Evolutionary conservation across 2,329 filamentous ascomycete genomes (phyloP).

Genomic region (Fusarium sp.): DNA sequence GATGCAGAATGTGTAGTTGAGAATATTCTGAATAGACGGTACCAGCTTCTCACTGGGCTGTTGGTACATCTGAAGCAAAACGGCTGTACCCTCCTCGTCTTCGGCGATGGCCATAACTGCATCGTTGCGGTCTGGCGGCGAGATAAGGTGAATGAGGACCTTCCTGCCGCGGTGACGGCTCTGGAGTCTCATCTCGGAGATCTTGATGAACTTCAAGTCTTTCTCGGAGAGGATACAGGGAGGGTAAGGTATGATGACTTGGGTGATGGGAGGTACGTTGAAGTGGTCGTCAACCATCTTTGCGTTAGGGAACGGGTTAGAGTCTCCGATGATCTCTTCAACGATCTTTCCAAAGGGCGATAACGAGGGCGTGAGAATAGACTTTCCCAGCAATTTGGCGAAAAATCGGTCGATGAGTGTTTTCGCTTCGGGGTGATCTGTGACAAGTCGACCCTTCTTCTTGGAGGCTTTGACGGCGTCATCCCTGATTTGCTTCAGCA

Average conservation of each 20-base stretch:
- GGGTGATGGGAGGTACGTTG: background rate
- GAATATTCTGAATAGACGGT: background rate
- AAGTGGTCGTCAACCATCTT: background rate
- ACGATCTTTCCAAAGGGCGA: background rate
- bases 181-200: background rate
- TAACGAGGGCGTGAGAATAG: background rate
- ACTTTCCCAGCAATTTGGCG: background rate
- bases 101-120: background rate
- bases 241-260: conserved; percentile 6
- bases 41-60: background rate
- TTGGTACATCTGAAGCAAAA: conserved; percentile 1
- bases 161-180: background rate
- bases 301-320: background rate
- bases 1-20: background rate
- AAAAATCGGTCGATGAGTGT: background rate
- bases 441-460: too few relatives aligned
- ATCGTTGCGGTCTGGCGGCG: background rate
- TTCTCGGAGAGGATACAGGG: background rate
- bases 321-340: background rate
- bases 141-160: background rate
- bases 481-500: background rate
- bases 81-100: background rate
- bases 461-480: too few relatives aligned
- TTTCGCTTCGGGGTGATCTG: too few relatives aligned
- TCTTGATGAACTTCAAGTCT: conserved; percentile 10